These are phyloP conservation scores for Fragaria vesca DNA, from an alignment of 306 rosid species.

Conservation along the genomic window DNA sequence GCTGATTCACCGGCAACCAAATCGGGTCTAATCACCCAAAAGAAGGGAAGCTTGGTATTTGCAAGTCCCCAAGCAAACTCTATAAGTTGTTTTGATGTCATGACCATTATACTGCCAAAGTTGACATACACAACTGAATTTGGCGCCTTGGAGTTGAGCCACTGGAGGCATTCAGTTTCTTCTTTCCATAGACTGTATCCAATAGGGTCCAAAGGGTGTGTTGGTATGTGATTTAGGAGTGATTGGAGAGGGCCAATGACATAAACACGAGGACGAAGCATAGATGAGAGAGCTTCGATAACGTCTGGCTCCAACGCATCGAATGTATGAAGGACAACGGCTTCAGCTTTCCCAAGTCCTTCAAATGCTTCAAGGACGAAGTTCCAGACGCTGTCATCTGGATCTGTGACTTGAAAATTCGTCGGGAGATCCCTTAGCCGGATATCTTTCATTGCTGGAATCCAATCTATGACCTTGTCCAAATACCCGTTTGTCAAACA, in stretches of 20 bases:
- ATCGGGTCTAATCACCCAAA: conserved; percentile 14
- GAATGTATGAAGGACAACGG: not conserved
- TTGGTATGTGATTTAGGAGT: conserved; percentile 7
- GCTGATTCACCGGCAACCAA: not conserved
- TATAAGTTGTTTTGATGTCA: not conserved
- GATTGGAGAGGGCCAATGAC: conserved; percentile 6
- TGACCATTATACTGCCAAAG: not conserved
- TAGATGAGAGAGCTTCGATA: not conserved
- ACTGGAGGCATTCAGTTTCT: conserved; percentile 6
- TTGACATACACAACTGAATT: conserved; percentile 13
- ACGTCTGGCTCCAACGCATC: conserved; percentile 2
- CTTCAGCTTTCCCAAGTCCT: not conserved
- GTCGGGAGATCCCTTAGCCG: not conserved
- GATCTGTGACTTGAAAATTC: not conserved
- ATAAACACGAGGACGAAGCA: not conserved
- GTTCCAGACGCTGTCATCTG: not conserved
- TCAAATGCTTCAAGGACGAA: not conserved
- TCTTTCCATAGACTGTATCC: conserved; percentile 12
- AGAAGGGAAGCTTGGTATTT: conserved; percentile 1
- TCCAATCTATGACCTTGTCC: conserved; percentile 10
- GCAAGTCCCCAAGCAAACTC: conserved; percentile 20
- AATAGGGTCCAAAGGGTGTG: not conserved
- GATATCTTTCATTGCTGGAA: conserved; percentile 1
- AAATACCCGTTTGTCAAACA: not conserved
- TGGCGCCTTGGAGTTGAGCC: not conserved